Evolutionary conservation across 441 rosid species (phyloP), one percentile per base, ranked within the genome.

Genomic region (Populus trichocarpa): DNA sequence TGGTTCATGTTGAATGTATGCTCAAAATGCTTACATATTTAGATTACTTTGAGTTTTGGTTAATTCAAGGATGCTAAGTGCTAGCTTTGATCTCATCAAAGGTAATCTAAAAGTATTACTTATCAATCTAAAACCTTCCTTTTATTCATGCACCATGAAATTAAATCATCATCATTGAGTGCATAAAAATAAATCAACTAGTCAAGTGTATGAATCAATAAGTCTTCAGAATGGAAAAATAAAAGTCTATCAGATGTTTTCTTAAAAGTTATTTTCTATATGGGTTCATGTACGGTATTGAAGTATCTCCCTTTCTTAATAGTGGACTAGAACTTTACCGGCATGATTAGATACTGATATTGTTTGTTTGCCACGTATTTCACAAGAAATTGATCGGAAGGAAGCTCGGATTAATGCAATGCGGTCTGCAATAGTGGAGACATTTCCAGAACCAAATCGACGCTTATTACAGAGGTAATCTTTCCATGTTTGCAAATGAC

Each of bases 361-460:
- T 78, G 32, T 50, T 75, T 74, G 22, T 77, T 78, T 66, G 30
- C 40, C 72, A 73, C 82, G 79, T 80, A 9, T 80, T 77, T 77
- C 70, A 78, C 83, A 80, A 96, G 99, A 92, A 94, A 91, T 92
- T 74, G 99, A 97, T 83, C 86, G 89, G 32, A 93, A 90, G 90
- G 97, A 97, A 86, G 86, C 96, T 73, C 94, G 97, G 64, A 82
- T 89, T 76, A 84, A 79, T 87, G 94, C 96, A 72, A 88, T 97
- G 89, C 94, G 93, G 78, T 89, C 94, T 80, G 97, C 98, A 11
- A 88, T 97, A 79, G 82, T 87, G 63, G 99, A 94, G 83, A 93
- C 94, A 18, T 94, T 97, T 88, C 99, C 99, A 67, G 98, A 96
- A 85, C 99, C 99, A 77, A 96, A 96, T 79, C 88, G 98, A 76